Evolutionary conservation across 345 rosid species (phyloP), one percentile per base, ranked within the genome.

Genomic region (Cardamine occulta): DNA sequence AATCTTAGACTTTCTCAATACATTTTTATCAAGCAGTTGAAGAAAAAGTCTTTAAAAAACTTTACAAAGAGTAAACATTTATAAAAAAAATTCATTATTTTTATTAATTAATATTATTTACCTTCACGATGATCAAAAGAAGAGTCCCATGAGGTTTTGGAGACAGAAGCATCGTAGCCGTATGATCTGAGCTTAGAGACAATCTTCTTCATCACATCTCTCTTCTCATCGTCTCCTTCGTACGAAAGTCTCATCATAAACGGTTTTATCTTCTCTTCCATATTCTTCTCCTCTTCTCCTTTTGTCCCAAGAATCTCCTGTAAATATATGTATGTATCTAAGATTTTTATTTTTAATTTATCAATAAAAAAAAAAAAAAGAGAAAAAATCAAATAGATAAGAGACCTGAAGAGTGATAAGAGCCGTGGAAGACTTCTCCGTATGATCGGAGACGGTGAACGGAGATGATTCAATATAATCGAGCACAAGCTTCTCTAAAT

Each of bases 401-500:
- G 0, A 44, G 9, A 83, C 88, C 88, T 78, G 62, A 51, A 86
- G 83, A 60, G 8, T 63, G 37, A 61, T 52, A 40, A 48, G 62
- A 53, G 62, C 23, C 52, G 69, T 66, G 11, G 68, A 19, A 59
- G 86, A 72, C 19, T 68, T 58, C 18, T 77, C 68, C 3, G 2
- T 11, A 19, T 71, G 56, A 19, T 65, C 47, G 40, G 62, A 49
- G 63, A 37, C 7, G 21, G 11, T 65, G 49, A 57, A 61, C 1
- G 81, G 63, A 44, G 80, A 64, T 39, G 66, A 23, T 66, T 86
- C 90, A 18, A 78, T 73, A 63, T 79, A 86, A 67, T 86, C 88
- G 26, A 69, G 73, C 63, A 84, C 83, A 86, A 86, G 82, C 66
- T 81, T 83, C 49, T 34, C 86, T 31, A 81, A 51, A 3, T 81